Base-by-base conservation (phyloP, 202 grass and related monocot genomes). In the Setaria italica region DNA sequence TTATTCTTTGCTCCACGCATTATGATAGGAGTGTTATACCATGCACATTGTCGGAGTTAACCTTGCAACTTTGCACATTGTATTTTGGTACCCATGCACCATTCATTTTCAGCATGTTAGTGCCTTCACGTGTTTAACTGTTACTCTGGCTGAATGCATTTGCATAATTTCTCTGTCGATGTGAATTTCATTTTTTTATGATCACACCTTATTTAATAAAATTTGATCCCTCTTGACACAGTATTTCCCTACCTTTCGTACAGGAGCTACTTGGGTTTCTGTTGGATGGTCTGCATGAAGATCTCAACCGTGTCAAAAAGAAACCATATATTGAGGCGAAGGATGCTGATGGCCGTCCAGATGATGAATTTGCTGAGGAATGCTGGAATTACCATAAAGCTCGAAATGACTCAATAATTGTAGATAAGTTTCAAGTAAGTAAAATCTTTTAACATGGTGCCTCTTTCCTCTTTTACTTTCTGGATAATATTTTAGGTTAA, bases 311-410 rank as follows among this genome's bases (percentile, higher is more conserved):
- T 15, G 97, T 99, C 60, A 99, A 88, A 86, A 94, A 88, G 65
- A 99, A 99, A 85, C 97, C 97, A 76, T 99, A 99, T 87, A 99
- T 99, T 85, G 97, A 99, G 88, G 88, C 89, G 81, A 92, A 92
- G 89, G 94, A 99, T 92, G 86, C 92, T 12, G 85, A 96, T 94
- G 97, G 90, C 63, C 83, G 87, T 85, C 94, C 85, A 74, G 97
- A 99, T 88, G 92, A 91, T 68, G 90, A 91, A 80, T 90, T 99
- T 71, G 92, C 94, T 78, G 88, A 96, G 82, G 97, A 94, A 87
- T 97, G 97, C 67, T 99, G 97, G 97, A 91, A 88, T 74, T 85
- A 93, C 51, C 97, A 99, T 82, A 97, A 89, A 89, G 85, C 94
- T 87, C 94, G 97, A 74, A 99, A 99, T 91, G 94, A 99, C 89